A percentile compares a stretch with the other conserved stretches of the same genome.
Conservation (phyloP, 176 grass and related monocot species). For the Oryza officinalis region DNA sequence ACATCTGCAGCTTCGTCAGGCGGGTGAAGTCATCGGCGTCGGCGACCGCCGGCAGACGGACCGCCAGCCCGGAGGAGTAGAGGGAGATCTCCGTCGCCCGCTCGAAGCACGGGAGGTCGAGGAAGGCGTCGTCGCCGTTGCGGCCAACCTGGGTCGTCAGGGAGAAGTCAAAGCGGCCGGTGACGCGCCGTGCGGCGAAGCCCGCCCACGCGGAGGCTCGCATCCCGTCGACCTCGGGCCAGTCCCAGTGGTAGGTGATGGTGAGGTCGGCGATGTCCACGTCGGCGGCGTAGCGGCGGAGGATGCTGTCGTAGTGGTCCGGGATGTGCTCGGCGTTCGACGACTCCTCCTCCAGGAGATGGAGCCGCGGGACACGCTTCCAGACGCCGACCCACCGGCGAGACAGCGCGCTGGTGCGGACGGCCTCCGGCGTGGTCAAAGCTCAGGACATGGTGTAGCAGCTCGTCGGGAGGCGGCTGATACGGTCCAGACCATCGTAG, state of each 20-base stretch:
- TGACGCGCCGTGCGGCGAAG: background rate
- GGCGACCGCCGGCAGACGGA: background rate
- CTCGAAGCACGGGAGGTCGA: background rate
- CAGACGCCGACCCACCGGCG: background rate
- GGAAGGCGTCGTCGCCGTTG: background rate
- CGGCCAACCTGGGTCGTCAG: background rate
- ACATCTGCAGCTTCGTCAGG: background rate
- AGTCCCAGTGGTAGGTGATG: background rate
- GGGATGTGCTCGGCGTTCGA: background rate
- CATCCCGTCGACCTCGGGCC: too few species aligned
- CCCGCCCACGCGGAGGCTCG: background rate
- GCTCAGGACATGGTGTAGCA: background rate
- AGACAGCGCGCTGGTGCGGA: background rate
- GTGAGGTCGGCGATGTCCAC: background rate
- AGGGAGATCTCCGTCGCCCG: background rate
- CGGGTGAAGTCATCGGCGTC: background rate
- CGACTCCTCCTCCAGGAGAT: background rate
- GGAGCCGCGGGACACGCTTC: slow-evolving; percentile 8
- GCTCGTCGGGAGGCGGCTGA: background rate
- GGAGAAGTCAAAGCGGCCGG: background rate
- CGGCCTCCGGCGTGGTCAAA: background rate
- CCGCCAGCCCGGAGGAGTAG: background rate
- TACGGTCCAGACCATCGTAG: background rate
- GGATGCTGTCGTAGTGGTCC: background rate
- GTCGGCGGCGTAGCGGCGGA: background rate